Evolutionary conservation across 768 basidiomycete species (phyloP).

Genomic region (Mycena filopes): DNA sequence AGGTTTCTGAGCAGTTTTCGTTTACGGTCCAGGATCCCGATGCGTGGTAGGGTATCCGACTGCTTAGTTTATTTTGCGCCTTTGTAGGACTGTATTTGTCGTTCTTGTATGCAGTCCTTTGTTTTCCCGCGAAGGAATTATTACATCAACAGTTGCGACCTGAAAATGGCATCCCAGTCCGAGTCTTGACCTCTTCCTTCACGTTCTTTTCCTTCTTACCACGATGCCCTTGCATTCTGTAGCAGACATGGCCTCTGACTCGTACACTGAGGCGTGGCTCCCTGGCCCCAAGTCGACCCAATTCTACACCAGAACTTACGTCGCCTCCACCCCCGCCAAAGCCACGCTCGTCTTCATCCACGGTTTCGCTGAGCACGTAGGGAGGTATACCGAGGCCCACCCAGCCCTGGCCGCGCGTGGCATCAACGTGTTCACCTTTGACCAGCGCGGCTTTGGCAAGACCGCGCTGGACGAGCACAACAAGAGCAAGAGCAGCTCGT

Average conservation of each 20-base stretch:
- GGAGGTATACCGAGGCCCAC: conserved; percentile 78
- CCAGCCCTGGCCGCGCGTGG: conserved; percentile 59
- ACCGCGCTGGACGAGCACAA: conserved; percentile 71
- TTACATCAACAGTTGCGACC: too few relatives aligned
- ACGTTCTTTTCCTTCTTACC: background rate
- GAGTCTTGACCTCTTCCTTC: conserved; percentile 17
- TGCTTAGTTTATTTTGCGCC: too few relatives aligned
- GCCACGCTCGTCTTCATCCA: conserved; percentile 78
- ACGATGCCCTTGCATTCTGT: conserved; percentile 21
- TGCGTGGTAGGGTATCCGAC: background rate
- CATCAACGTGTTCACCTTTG: conserved; percentile 76
- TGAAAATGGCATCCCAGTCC: too few relatives aligned
- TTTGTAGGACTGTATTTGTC: too few relatives aligned
- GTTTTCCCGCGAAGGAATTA: too few relatives aligned
- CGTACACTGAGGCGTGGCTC: conserved; percentile 66
- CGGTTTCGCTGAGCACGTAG: conserved; percentile 82
- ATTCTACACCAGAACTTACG: conserved; percentile 79
- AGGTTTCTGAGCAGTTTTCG: conserved; percentile 1
- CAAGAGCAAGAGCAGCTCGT: conserved; percentile 65
- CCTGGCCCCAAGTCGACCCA: conserved; percentile 63
- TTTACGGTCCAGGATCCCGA: conserved; percentile 24
- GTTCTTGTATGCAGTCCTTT: too few relatives aligned
- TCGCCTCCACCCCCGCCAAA: conserved; percentile 51
- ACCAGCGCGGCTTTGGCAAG: conserved; percentile 84
- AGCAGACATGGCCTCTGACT: conserved; percentile 27